Conservation (phyloP, 2,329 filamentous ascomycete genomes). For the Chrysosphaeria jannelii region DNA sequence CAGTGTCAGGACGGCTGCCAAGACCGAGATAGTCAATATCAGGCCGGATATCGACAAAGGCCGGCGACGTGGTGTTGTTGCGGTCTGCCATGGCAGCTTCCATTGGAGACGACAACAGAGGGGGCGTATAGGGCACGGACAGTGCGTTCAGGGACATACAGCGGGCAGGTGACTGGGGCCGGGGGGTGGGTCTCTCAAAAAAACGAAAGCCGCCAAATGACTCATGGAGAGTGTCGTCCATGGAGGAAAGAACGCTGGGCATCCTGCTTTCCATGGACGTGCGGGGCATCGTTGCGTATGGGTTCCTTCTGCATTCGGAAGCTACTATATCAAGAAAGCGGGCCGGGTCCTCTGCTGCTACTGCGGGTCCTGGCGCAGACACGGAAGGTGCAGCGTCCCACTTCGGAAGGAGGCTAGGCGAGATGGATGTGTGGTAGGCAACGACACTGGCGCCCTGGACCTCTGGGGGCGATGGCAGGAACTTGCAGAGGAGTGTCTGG, state of each 20-base stretch:
- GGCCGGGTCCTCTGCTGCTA: too few relatives aligned
- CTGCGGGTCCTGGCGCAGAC: too few relatives aligned
- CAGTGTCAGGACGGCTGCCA: constrained; percentile 10
- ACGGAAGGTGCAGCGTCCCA: constrained; percentile 14
- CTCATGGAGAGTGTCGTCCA: background rate
- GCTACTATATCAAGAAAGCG: too few relatives aligned
- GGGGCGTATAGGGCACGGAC: too few relatives aligned
- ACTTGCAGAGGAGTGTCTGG: constrained; percentile 39
- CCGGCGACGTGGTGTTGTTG: background rate
- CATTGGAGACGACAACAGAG: background rate
- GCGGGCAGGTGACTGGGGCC: background rate
- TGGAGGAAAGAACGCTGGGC: too few relatives aligned
- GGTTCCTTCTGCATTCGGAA: too few relatives aligned
- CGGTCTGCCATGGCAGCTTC: background rate
- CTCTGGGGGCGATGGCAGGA: constrained; percentile 22
- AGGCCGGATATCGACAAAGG: constrained; percentile 15
- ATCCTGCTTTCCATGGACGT: background rate
- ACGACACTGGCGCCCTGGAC: constrained; percentile 24
- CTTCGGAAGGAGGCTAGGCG: constrained; percentile 13
- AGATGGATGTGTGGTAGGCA: constrained; percentile 23
- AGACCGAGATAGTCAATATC: constrained; percentile 24
- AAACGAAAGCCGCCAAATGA: background rate
- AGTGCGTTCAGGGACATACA: constrained; percentile 3
- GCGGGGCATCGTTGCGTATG: too few relatives aligned
- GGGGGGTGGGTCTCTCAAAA: too few relatives aligned